Evolutionary conservation across 2,329 filamentous ascomycete genomes (phyloP).

Genomic region (Ophiosphaerella narmari): DNA sequence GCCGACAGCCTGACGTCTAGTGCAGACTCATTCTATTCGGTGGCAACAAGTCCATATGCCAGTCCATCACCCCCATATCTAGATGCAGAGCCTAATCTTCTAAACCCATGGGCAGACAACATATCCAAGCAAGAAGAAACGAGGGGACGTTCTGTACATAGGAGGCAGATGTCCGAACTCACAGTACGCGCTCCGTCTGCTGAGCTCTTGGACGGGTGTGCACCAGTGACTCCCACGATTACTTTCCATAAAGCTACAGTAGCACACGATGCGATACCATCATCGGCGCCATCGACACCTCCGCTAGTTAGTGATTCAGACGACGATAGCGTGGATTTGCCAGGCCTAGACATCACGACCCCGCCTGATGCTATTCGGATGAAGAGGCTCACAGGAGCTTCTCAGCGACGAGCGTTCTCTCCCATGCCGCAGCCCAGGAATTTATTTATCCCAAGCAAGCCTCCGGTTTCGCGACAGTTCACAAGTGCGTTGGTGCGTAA

Average conservation of each 20-base stretch:
- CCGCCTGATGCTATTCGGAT: slow-evolving; percentile 45
- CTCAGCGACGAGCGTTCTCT: slow-evolving; percentile 63
- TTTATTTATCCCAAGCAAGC: slow-evolving; percentile 60
- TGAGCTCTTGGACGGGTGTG: slow-evolving; percentile 14
- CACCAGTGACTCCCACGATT: slow-evolving; percentile 29
- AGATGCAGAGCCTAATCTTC: slow-evolving; percentile 34
- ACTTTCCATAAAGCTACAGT: slow-evolving; percentile 21
- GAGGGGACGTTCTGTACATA: slow-evolving; percentile 39
- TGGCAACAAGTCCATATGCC: slow-evolving; percentile 27
- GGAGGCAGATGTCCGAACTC: slow-evolving; percentile 43
- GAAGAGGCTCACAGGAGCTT: slow-evolving; percentile 56
- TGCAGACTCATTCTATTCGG: slow-evolving; percentile 46
- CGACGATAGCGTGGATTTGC: slow-evolving; percentile 49
- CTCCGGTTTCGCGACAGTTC: slow-evolving; percentile 43
- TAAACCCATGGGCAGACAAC: slow-evolving; percentile 35
- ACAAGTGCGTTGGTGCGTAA: slow-evolving; percentile 71
- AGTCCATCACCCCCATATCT: slow-evolving; percentile 37
- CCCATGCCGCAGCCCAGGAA: slow-evolving; percentile 71
- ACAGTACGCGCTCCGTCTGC: slow-evolving; percentile 36
- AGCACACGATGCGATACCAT: slow-evolving; percentile 26
- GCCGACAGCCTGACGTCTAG: slow-evolving; percentile 41
- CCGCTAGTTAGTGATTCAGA: slow-evolving; percentile 52
- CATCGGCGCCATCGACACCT: slow-evolving; percentile 50
- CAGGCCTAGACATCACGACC: slow-evolving; percentile 46
- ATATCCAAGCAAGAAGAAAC: slow-evolving; percentile 15